Conservation (phyloP, 305 asterid species). For the Striga hermonthica region DNA sequence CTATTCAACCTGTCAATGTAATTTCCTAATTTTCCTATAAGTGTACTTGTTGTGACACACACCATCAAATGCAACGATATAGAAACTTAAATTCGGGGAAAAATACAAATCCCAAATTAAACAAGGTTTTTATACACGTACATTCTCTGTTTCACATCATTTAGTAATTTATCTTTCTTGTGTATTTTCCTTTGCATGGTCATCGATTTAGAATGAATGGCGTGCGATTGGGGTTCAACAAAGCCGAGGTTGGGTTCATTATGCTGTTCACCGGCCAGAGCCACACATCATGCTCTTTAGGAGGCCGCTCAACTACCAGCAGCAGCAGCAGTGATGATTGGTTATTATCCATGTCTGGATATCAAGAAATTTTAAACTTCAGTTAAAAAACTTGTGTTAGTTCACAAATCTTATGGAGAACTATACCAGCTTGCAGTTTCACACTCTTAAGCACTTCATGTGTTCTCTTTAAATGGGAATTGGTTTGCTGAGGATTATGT, state of each 20-base stretch:
- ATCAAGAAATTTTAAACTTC: neutral
- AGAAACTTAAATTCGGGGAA: neutral
- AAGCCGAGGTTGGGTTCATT: conserved; percentile 97
- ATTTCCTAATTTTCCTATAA: too few species aligned
- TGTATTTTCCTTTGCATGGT: neutral
- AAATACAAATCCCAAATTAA: too few species aligned
- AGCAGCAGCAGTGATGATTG: conserved; percentile 68
- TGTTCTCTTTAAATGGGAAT: too few species aligned
- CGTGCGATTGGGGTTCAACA: conserved; percentile 93
- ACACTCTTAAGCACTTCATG: too few species aligned
- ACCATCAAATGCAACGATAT: neutral
- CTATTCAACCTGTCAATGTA: too few species aligned
- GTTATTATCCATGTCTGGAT: conserved; percentile 24
- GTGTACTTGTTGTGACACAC: too few species aligned
- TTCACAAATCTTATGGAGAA: too few species aligned
- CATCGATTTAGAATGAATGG: conserved; percentile 87
- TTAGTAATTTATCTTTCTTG: neutral
- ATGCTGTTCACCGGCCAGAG: conserved; percentile 91
- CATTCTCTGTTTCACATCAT: neutral
- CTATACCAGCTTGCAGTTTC: too few species aligned
- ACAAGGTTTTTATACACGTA: neutral
- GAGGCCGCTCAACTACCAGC: conserved; percentile 91
- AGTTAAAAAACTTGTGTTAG: conserved; percentile 27
- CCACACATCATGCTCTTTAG: conserved; percentile 97
- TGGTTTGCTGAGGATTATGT: too few species aligned